Evolutionary conservation across 768 basidiomycete genomes (phyloP).

Genomic region (Rhizopogon rudus): DNA sequence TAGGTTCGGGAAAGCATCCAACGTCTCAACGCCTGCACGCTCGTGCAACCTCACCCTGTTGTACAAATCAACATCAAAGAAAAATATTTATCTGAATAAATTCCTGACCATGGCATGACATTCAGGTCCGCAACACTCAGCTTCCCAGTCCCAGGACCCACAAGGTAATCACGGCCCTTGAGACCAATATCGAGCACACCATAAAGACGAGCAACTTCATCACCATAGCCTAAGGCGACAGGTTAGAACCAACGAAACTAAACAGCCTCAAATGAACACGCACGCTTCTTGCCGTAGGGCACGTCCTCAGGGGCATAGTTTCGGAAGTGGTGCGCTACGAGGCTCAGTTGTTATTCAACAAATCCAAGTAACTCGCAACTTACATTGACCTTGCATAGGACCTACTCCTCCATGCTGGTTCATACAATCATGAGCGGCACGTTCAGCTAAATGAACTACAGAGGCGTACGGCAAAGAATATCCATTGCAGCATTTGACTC

Average conservation of each 20-base stretch:
- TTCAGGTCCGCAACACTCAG: conserved; percentile 74
- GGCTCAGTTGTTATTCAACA: conserved; percentile 7
- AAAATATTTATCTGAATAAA: neutral
- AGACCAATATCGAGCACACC: conserved; percentile 79
- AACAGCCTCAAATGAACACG: conserved; percentile 10
- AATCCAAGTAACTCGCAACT: neutral
- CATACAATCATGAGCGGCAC: neutral
- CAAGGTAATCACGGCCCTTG: conserved; percentile 71
- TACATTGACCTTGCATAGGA: conserved; percentile 81
- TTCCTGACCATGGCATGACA: conserved; percentile 50
- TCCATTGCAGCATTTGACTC: conserved; percentile 79
- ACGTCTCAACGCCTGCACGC: conserved; percentile 45
- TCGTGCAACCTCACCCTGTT: conserved; percentile 50
- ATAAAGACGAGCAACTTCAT: conserved; percentile 82
- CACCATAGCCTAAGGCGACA: conserved; percentile 52
- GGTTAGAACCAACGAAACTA: conserved; percentile 11
- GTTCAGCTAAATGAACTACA: neutral
- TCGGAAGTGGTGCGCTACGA: conserved; percentile 64
- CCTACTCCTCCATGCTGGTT: conserved; percentile 72
- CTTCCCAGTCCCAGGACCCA: conserved; percentile 65
- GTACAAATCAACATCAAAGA: neutral
- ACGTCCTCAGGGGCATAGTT: conserved; percentile 61
- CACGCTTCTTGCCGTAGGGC: conserved; percentile 64
- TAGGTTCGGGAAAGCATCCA: conserved; percentile 62
- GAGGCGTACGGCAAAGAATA: conserved; percentile 69